phyloP scores from a whole-genome alignment of 768 basidiomycete species.

The Lactarius indigo region DNA sequence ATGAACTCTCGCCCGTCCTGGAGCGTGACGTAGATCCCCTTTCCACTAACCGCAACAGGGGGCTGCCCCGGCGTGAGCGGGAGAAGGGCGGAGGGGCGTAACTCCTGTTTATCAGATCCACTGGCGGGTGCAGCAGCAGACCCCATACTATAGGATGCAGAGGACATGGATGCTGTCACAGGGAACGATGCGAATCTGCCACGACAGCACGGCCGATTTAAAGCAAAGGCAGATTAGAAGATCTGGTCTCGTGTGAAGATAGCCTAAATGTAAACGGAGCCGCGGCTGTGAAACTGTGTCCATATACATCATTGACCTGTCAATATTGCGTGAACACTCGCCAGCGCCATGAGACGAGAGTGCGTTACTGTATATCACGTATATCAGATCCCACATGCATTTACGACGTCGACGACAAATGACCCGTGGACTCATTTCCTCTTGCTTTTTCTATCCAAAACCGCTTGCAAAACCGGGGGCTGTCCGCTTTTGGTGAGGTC shows the following conservation, averaged over 20 bases:
- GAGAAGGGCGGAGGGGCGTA: constrained; percentile 29
- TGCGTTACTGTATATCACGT: too few species aligned
- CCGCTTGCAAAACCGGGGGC: too few species aligned
- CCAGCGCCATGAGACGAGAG: background rate
- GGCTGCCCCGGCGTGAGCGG: constrained; percentile 66
- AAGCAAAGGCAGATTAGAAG: background rate
- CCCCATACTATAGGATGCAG: background rate
- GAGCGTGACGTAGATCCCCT: constrained; percentile 70
- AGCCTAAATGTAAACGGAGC: background rate
- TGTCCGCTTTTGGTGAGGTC: too few species aligned
- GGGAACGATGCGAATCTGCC: background rate
- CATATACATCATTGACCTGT: too few species aligned
- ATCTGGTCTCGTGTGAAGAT: background rate
- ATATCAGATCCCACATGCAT: too few species aligned
- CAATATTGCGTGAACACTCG: too few species aligned
- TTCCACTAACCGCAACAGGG: constrained; percentile 59
- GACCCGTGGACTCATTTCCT: too few species aligned
- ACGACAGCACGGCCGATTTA: background rate
- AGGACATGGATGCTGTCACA: background rate
- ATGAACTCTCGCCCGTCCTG: constrained; percentile 66
- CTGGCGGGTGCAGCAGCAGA: background rate
- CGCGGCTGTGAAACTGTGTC: background rate
- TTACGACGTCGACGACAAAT: too few species aligned
- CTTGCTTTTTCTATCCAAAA: too few species aligned
- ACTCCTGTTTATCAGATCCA: background rate